Conservation (phyloP, 2,329 filamentous ascomycete genomes). For the Aspergillus alliaceus region DNA sequence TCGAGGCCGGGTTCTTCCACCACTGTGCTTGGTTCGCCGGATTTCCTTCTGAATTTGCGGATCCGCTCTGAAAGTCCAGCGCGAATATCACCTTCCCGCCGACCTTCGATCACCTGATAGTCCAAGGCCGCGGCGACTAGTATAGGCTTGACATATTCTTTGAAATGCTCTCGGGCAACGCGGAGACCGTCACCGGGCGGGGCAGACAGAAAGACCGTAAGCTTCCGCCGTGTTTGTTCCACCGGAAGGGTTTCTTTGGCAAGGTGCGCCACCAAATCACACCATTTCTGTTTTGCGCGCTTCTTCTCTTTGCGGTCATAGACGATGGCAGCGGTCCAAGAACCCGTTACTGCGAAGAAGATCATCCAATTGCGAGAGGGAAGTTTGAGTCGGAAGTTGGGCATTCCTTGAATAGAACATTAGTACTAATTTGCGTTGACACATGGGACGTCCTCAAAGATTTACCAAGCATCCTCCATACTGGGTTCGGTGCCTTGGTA, state of each 20-base stretch:
- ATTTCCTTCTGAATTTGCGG: constrained; percentile 63
- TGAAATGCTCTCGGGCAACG: constrained; percentile 88
- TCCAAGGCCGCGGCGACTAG: constrained; percentile 86
- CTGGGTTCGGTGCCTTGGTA: constrained; percentile 62
- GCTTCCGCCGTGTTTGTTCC: constrained; percentile 73
- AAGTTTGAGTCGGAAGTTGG: constrained; percentile 76
- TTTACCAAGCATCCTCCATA: constrained; percentile 68
- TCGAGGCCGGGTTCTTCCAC: constrained; percentile 53
- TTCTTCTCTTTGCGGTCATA: constrained; percentile 94
- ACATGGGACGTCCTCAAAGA: constrained; percentile 1
- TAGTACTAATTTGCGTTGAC: not conserved
- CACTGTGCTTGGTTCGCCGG: constrained; percentile 54
- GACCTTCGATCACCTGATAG: constrained; percentile 92
- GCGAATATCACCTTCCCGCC: constrained; percentile 88
- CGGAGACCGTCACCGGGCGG: constrained; percentile 85
- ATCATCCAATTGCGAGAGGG: constrained; percentile 98
- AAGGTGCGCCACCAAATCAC: constrained; percentile 78
- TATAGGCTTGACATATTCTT: constrained; percentile 92
- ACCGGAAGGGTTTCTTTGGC: constrained; percentile 72
- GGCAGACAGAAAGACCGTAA: constrained; percentile 82
- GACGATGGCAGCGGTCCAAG: constrained; percentile 76
- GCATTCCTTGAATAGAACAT: constrained; percentile 61
- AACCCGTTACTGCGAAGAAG: constrained; percentile 77
- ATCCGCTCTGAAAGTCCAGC: constrained; percentile 85
- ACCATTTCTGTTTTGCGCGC: constrained; percentile 82